Evolutionary conservation across 768 basidiomycete species (phyloP), one percentile per base, ranked within the genome.

Genomic region (Pisolithus microcarpus): DNA sequence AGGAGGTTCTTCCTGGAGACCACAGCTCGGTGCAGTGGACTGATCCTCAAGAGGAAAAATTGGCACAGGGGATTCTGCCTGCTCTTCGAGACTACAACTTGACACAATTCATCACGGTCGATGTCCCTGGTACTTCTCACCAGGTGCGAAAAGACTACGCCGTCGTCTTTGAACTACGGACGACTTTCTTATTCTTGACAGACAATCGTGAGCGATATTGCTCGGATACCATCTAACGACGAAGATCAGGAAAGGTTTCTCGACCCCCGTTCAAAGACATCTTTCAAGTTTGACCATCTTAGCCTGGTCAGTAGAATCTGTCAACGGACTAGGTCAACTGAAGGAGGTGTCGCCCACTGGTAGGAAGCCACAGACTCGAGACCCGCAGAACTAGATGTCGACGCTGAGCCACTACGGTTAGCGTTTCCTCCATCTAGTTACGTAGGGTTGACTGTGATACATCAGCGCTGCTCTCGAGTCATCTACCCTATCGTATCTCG

Each of bases 271-370:
- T 85, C 85, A 21, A 83, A 84, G 64, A 81, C 74, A 43, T 85
- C 78, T 39, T 97, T 92, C 67, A 69, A 68, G 10, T 91, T 96
- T 61, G 88, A 98, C 67, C 93, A 96, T 65, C 64, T 95, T 51
- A 80, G 77, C 40, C 70, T 94, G 63, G 93, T 91, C 62, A 55
- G 83, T 72, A 46, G 21, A 49, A 56, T 43, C 51, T 46, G 50
- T 53, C 51, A 38, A 53, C 47, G 43, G 46, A 48, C 26, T 48
- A 30, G 50, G 43, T 55, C 34, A 54, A 42, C 49, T 51, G 42
- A 10, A 19, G 8, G n/a, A 38, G 38, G 13, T 16, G 11, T n/a
- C 46, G 36, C 46, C 40, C 31, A 37, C 46, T 38, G 39, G 38
- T 55, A 91, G 90, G 87, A 90, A 74, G 82, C 87, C 1, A 85